These are phyloP conservation scores for Neurospora cerealis DNA, from an alignment of 495 filamentous ascomycete genomes.

Conservation along the genomic window DNA sequence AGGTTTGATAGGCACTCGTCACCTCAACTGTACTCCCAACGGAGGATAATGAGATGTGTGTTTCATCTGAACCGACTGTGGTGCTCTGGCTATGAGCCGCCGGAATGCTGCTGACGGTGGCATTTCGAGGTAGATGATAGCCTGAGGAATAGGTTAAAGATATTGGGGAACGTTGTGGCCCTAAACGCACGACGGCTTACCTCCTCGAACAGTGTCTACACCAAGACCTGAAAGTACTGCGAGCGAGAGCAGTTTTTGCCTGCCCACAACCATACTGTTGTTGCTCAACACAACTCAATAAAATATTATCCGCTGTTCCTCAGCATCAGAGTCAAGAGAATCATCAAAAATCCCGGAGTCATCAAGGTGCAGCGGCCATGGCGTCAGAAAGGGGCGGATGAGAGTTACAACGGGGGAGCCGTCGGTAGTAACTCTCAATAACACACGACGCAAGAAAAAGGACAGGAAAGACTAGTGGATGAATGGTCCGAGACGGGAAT, in stretches of 20 bases:
- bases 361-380: constrained; percentile 13
- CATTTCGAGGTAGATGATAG: not conserved
- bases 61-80: not conserved
- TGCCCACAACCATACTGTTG: constrained; percentile 20
- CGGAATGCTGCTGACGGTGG: not conserved
- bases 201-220: constrained; percentile 17
- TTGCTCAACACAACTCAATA: not conserved
- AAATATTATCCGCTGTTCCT: constrained; percentile 1
- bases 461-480: not conserved
- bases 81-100: not conserved
- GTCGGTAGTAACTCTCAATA: not conserved
- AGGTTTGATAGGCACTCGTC: not conserved
- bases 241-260: constrained; percentile 19
- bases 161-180: not conserved
- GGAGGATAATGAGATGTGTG: not conserved
- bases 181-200: constrained; percentile 4
- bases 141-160: not conserved
- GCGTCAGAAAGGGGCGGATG: not conserved
- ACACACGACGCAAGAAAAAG: not conserved
- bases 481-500: not conserved
- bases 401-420: not conserved
- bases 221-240: constrained; percentile 20
- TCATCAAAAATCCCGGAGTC: constrained; percentile 1
- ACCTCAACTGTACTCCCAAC: not conserved
- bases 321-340: constrained; percentile 2